A percentile compares a stretch with the other conserved stretches of the same genome.
phyloP scores from a whole-genome alignment of 441 rosid genomes.

The Theobroma grandiflorum region DNA sequence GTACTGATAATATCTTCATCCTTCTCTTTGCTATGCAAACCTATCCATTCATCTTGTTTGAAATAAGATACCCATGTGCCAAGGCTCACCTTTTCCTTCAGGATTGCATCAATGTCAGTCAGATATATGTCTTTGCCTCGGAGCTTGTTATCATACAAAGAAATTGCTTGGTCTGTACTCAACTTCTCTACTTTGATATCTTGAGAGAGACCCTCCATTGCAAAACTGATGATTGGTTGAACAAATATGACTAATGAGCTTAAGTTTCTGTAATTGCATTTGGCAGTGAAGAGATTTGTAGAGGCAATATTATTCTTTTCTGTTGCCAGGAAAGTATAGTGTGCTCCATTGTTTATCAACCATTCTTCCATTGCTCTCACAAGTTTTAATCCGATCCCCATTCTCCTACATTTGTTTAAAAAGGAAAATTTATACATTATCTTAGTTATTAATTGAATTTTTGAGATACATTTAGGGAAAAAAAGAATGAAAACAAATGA shows the following conservation, averaged over 20 bases:
- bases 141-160: slow-evolving; percentile 51
- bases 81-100: slow-evolving; percentile 54
- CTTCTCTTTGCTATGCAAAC: slow-evolving; percentile 20
- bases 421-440: background rate
- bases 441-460: background rate
- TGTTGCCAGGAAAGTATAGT: slow-evolving; percentile 52
- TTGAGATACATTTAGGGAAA: background rate
- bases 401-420: slow-evolving; percentile 40
- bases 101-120: slow-evolving; percentile 50
- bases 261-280: slow-evolving; percentile 49
- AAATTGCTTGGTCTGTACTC: slow-evolving; percentile 49
- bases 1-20: slow-evolving; percentile 27
- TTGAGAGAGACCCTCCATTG: slow-evolving; percentile 27
- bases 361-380: slow-evolving; percentile 62
- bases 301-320: slow-evolving; percentile 59
- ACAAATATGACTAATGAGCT: slow-evolving; percentile 54
- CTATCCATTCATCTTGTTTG: slow-evolving; percentile 47
- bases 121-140: slow-evolving; percentile 53
- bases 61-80: slow-evolving; percentile 71
- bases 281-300: slow-evolving; percentile 54
- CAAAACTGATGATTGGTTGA: slow-evolving; percentile 39
- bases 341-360: slow-evolving; percentile 55
- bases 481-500: background rate
- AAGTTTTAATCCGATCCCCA: slow-evolving; percentile 65
- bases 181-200: slow-evolving; percentile 55